These are phyloP conservation scores for Chlorella sp. DNA, from an alignment of 139 green algal species.

Conservation along the genomic window DNA sequence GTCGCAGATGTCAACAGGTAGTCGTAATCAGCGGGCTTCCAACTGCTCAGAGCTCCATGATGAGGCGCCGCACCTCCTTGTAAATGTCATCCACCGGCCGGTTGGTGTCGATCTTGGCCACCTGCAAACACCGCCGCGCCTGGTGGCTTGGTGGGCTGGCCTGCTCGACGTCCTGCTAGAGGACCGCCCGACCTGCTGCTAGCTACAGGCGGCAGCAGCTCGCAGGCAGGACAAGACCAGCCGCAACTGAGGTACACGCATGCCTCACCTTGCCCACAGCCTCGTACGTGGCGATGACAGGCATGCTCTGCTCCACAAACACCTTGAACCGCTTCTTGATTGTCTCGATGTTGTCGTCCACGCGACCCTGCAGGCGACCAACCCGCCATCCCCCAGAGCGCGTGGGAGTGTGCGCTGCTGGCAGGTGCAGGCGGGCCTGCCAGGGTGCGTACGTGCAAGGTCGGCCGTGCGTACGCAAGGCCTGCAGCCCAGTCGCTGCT, in stretches of 20 bases:
- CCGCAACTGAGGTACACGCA: neutral
- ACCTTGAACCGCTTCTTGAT: constrained; percentile 90
- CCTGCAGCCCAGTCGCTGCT: no score
- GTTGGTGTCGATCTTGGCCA: constrained; percentile 8
- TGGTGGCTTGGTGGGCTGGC: no score
- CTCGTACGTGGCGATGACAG: constrained; percentile 78
- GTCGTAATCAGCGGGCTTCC: no score
- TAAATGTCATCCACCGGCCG: constrained; percentile 11
- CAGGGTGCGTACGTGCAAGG: no score
- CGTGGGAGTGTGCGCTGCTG: no score
- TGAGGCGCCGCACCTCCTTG: constrained; percentile 1
- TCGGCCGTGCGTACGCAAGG: no score
- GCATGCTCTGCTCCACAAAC: constrained; percentile 78
- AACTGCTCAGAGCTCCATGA: constrained; percentile 9
- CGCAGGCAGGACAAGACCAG: neutral
- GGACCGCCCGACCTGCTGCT: neutral
- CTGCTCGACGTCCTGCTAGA: no score
- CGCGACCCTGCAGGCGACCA: constrained; percentile 49
- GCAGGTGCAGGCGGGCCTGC: no score
- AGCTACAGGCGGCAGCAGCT: neutral
- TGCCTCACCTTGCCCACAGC: constrained; percentile 47
- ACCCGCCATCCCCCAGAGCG: no score
- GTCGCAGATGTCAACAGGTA: no score
- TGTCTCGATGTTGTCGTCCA: constrained; percentile 92
- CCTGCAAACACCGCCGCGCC: constrained; percentile 10